These are phyloP conservation scores for Torrubiella hemipterigena DNA, from an alignment of 2,329 filamentous ascomycete species.

Conservation along the genomic window DNA sequence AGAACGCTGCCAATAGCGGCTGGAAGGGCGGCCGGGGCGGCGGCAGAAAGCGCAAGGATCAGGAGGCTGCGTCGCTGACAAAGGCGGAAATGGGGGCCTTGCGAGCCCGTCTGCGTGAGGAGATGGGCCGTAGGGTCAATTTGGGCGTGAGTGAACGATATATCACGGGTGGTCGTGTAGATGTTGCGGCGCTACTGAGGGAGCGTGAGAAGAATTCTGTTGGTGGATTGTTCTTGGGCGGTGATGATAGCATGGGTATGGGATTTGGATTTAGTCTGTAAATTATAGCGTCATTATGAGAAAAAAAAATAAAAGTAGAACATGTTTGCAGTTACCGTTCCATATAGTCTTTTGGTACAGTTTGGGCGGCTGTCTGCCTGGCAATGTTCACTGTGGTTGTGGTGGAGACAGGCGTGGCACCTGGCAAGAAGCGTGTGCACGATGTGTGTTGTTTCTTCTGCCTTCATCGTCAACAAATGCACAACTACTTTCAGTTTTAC, in stretches of 20 bases:
- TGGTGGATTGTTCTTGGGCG: conserved; percentile 22
- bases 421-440: too few species aligned
- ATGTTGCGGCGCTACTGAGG: conserved; percentile 59
- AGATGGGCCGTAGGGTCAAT: conserved; percentile 67
- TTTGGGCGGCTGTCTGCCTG: too few species aligned
- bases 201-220: conserved; percentile 37
- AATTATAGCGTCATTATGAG: too few species aligned
- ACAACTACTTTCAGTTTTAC: too few species aligned
- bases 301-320: too few species aligned
- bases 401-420: too few species aligned
- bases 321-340: too few species aligned
- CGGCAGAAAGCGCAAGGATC: conserved; percentile 63
- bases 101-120: conserved; percentile 57
- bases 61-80: conserved; percentile 51
- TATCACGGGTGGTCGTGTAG: conserved; percentile 71
- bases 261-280: conserved; percentile 6
- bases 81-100: conserved; percentile 64
- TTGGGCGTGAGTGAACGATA: conserved; percentile 81
- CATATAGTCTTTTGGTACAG: too few species aligned
- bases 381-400: too few species aligned
- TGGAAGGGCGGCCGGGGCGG: conserved; percentile 56
- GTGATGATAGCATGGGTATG: conserved; percentile 52
- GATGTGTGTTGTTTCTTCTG: too few species aligned
- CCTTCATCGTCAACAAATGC: too few species aligned
- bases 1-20: conserved; percentile 57